Percentiles rank a stretch among this genome's conserved stretches.
phyloP scores from a whole-genome alignment of 73 alveolate species.

The Paramecium bursaria region DNA sequence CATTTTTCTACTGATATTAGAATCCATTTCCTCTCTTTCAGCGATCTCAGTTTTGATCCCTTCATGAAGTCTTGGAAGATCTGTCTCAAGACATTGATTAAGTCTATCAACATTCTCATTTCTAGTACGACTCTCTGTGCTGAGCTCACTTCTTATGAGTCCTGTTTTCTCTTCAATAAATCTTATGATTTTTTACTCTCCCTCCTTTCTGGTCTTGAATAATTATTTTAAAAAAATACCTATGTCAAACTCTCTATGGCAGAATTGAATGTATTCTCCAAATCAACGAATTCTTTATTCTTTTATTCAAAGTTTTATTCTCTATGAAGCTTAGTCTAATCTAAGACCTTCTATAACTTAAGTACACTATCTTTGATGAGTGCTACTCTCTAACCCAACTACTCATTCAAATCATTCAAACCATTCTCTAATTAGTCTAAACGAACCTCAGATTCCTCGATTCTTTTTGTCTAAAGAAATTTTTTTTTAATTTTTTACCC shows the following conservation, averaged over 20 bases:
- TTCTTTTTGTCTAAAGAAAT: constrained; percentile 48
- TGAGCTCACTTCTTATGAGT: constrained; percentile 57
- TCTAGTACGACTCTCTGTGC: constrained; percentile 66
- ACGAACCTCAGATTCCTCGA: constrained; percentile 39
- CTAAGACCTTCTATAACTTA: constrained; percentile 55
- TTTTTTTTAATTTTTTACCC: constrained; percentile 11
- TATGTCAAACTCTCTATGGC: constrained; percentile 52
- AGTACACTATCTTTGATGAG: constrained; percentile 47
- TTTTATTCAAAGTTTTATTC: constrained; percentile 52
- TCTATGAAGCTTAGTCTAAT: constrained; percentile 38
- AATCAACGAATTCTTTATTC: constrained; percentile 31
- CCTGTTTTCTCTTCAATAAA: constrained; percentile 65
- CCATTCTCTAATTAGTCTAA: constrained; percentile 30
- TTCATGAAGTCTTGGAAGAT: constrained; percentile 68
- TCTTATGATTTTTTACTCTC: constrained; percentile 63
- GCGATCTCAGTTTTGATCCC: constrained; percentile 66
- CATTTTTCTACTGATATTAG: constrained; percentile 55
- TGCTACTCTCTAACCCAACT: constrained; percentile 47
- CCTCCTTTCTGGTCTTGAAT: constrained; percentile 57
- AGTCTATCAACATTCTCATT: constrained; percentile 65
- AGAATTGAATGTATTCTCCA: constrained; percentile 30
- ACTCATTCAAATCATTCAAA: constrained; percentile 41
- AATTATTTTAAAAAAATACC: background rate
- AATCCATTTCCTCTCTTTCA: constrained; percentile 73
- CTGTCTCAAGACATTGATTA: constrained; percentile 63